Base-by-base conservation (phyloP, 2,329 filamentous ascomycete genomes). In the Scolecobasidium constrictum region DNA sequence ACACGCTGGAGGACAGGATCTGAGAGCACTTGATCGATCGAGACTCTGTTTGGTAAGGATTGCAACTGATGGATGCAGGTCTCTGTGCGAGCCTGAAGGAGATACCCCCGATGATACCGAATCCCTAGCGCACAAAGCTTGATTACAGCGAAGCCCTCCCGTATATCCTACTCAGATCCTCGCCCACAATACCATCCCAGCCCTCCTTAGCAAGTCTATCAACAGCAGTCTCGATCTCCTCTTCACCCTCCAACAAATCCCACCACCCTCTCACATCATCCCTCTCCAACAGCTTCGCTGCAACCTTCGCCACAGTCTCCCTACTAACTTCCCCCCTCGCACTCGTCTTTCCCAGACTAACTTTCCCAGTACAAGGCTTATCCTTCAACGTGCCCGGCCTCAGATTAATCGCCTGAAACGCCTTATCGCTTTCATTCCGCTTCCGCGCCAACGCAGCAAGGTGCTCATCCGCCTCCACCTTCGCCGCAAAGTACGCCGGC, bases 391-490 rank as follows among this genome's bases (percentile, higher is more conserved):
- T 52, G 0, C 72, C 72, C 1, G 72, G 72, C 34, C 72, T 58
- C 38, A 76, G 53, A 44, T 64, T 67, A 46, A 75, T 73, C 16
- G 66, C 67, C 52, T 66, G 63, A 48, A 74, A 71, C 4, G 53
- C 52, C 7, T 55, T 59, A 15, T 52, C 52, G 46, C 31, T 15
- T 11, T 48, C 46, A 40, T 56, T 55, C 17, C 61, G 55, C 49
- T 53, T 56, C 43, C 56, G 56, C 6, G 63, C 58, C 26, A 68
- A 51, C 4, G 69, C 65, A 7, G 68, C 68, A 50, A 75, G 57
- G 40, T 70, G 70, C 55, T 75, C 71, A 47, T 76, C 72, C 2
- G 72, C 71, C 17, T 70, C 71, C 20, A 72, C 61, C 50, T 76
- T 76, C 15, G 72, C 72, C 34, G 67, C 61, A 48, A 63, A 68